A percentile compares a stretch with the other conserved stretches of the same genome.
phyloP scores from a whole-genome alignment of 2,329 filamentous ascomycete species.

The Orbilia ellipsospora region DNA sequence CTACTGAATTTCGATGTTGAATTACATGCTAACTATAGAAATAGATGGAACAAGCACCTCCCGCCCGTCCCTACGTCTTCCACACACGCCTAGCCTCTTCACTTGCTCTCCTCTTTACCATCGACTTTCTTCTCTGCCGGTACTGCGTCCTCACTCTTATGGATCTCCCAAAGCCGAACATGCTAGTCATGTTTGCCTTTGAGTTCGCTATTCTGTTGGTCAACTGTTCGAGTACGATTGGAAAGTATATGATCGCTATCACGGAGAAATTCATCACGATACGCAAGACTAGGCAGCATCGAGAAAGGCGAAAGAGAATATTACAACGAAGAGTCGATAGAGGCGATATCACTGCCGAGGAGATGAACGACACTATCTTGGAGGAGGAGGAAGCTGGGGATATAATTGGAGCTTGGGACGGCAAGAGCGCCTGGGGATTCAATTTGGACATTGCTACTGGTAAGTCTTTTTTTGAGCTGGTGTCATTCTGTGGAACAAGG shows the following conservation, averaged over 20 bases:
- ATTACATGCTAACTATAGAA: not conserved
- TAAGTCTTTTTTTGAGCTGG: conserved; percentile 63
- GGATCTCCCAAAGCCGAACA: conserved; percentile 87
- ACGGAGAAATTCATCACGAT: conserved; percentile 80
- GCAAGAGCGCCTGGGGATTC: conserved; percentile 92
- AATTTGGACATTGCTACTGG: conserved; percentile 85
- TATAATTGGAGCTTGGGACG: conserved; percentile 88
- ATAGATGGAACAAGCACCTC: conserved; percentile 83
- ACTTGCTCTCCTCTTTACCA: conserved; percentile 79
- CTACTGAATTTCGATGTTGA: not conserved
- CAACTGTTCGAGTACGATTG: conserved; percentile 79
- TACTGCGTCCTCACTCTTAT: conserved; percentile 87
- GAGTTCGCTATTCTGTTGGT: conserved; percentile 91
- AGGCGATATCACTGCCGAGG: conserved; percentile 81
- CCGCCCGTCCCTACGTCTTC: conserved; percentile 86
- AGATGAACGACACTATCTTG: conserved; percentile 56
- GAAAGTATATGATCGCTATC: conserved; percentile 81
- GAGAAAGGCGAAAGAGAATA: conserved; percentile 76
- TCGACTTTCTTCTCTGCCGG: conserved; percentile 81
- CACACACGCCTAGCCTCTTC: conserved; percentile 84
- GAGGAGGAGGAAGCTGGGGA: conserved; percentile 74
- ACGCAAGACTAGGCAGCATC: conserved; percentile 78
- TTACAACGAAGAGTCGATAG: conserved; percentile 70
- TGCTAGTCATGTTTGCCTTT: conserved; percentile 99
- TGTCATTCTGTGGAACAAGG: too few relatives aligned